phyloP scores from a whole-genome alignment of 257 asterid genomes.

The Solanum medicagineum region DNA sequence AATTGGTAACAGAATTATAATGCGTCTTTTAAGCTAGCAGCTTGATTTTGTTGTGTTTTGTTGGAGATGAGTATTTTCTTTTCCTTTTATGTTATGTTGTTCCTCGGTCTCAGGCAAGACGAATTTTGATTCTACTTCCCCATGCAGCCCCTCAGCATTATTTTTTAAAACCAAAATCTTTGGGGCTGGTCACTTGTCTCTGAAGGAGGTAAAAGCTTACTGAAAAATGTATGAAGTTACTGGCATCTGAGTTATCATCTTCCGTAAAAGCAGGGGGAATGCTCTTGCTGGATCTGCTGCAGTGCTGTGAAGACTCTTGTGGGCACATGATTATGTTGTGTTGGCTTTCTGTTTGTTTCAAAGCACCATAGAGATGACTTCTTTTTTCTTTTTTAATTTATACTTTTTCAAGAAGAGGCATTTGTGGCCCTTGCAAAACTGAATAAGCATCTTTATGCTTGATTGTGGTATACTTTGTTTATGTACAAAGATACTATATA shows the following conservation, averaged over 20 bases:
- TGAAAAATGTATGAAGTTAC: neutral
- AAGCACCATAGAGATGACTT: neutral
- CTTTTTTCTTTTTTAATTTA: neutral
- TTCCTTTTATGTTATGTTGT: neutral
- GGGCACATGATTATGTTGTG: neutral
- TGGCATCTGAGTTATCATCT: neutral
- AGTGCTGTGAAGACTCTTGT: neutral
- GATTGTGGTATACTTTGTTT: neutral
- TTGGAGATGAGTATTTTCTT: constrained; percentile 4
- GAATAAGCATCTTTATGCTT: neutral
- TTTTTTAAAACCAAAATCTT: neutral
- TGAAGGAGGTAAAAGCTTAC: neutral
- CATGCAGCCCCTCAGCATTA: neutral
- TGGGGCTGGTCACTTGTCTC: neutral
- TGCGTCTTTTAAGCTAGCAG: constrained; percentile 2
- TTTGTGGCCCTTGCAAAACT: neutral
- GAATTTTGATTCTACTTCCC: constrained; percentile 12
- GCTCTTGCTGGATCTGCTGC: neutral
- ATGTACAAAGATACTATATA: neutral
- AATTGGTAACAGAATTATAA: neutral
- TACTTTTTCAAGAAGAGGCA: neutral
- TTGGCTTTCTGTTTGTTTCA: neutral
- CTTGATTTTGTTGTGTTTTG: constrained; percentile 7
- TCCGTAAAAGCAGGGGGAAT: neutral
- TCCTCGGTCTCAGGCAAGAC: neutral